Percentiles rank a stretch among this genome's conserved stretches.
phyloP scores from a whole-genome alignment of 805 yeast genomes.

The Candida pseudofarinosa region DNA sequence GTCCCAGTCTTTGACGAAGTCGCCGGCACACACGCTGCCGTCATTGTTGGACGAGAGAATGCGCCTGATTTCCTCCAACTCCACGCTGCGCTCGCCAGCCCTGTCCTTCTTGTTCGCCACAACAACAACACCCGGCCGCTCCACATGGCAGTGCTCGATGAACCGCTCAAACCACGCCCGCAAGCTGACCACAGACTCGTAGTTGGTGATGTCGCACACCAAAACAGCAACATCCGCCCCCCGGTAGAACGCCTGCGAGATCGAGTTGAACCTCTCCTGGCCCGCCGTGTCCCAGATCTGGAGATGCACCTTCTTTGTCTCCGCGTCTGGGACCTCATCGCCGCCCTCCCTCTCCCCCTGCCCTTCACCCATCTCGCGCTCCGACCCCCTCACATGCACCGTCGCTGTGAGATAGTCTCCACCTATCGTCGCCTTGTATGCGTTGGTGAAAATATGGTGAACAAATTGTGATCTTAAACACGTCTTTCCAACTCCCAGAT shows the following conservation, averaged over 20 bases:
- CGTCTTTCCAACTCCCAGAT: conserved; percentile 59
- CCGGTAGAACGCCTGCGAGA: conserved; percentile 52
- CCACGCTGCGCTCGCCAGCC: conserved; percentile 29
- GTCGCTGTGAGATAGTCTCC: conserved; percentile 52
- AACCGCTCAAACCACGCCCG: conserved; percentile 48
- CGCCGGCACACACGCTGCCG: conserved; percentile 15
- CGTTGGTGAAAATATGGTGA: conserved; percentile 51
- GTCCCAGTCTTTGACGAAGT: conserved; percentile 31
- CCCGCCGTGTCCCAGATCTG: conserved; percentile 58
- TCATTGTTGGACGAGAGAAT: conserved; percentile 21
- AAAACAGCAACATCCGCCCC: conserved; percentile 55
- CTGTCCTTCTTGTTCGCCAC: conserved; percentile 53
- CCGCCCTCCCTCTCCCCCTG: neutral
- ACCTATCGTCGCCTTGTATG: conserved; percentile 57
- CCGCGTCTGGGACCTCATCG: neutral
- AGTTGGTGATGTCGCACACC: conserved; percentile 52
- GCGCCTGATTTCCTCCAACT: conserved; percentile 31
- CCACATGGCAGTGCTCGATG: conserved; percentile 44
- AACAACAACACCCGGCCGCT: conserved; percentile 44
- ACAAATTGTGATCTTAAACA: conserved; percentile 53
- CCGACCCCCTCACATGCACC: conserved; percentile 13
- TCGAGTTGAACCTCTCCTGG: conserved; percentile 45
- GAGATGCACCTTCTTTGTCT: conserved; percentile 29
- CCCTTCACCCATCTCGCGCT: neutral
- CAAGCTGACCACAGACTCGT: conserved; percentile 46